These are phyloP conservation scores for Phlebopus sp. DNA, from an alignment of 1,284 basidiomycete species.

Conservation along the genomic window DNA sequence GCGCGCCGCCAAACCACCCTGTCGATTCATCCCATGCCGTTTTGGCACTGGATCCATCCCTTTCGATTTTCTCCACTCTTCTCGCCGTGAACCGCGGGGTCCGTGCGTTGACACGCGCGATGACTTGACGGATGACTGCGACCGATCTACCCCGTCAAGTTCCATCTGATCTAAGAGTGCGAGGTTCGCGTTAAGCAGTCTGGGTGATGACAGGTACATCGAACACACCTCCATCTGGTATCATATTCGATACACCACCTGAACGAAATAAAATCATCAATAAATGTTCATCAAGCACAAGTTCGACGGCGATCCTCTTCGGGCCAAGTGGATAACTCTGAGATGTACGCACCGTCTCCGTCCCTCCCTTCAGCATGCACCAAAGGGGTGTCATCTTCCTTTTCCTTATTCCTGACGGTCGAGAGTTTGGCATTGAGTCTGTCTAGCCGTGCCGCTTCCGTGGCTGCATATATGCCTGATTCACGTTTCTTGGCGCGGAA, in stretches of 20 bases:
- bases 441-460: conserved; percentile 80
- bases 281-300: neutral
- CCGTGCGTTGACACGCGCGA: conserved; percentile 71
- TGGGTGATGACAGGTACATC: neutral
- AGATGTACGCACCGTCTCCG: conserved; percentile 60
- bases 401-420: conserved; percentile 42
- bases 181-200: conserved; percentile 9
- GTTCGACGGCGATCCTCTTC: conserved; percentile 26
- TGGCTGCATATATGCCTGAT: conserved; percentile 79
- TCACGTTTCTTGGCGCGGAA: conserved; percentile 85
- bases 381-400: conserved; percentile 37
- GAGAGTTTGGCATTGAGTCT: conserved; percentile 74
- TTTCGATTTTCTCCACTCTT: conserved; percentile 74
- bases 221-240: conserved; percentile 28
- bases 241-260: conserved; percentile 17
- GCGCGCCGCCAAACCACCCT: conserved; percentile 56
- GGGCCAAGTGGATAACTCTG: conserved; percentile 35
- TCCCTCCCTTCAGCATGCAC: conserved; percentile 36
- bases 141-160: conserved; percentile 38
- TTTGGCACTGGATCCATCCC: conserved; percentile 55
- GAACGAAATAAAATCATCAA: neutral
- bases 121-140: conserved; percentile 22
- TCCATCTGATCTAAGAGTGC: conserved; percentile 50
- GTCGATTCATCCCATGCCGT: conserved; percentile 58
- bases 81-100: conserved; percentile 63